Conservation (phyloP, 805 yeast species). For the Grigorovia jiainica region DNA sequence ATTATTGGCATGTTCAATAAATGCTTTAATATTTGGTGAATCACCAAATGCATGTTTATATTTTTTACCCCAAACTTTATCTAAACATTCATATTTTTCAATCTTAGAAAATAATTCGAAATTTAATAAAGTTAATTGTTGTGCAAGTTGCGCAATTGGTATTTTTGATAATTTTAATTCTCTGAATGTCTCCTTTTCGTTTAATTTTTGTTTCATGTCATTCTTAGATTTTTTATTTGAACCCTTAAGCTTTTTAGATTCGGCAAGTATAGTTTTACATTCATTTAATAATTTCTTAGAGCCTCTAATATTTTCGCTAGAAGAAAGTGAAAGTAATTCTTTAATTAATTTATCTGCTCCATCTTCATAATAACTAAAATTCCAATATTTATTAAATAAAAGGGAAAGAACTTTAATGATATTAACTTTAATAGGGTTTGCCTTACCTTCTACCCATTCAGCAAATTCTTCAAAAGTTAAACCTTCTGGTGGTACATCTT, state of each 20-base stretch:
- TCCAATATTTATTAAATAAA: conserved; percentile 64
- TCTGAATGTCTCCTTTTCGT: conserved; percentile 10
- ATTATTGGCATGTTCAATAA: conserved; percentile 67
- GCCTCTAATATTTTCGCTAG: conserved; percentile 36
- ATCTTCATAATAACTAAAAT: conserved; percentile 44
- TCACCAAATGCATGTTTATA: conserved; percentile 47
- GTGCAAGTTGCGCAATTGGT: conserved; percentile 66
- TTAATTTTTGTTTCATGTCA: background rate
- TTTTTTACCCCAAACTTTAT: conserved; percentile 60
- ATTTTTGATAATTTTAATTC: conserved; percentile 51
- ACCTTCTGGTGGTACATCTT: conserved; percentile 77
- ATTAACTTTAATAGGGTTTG: conserved; percentile 54
- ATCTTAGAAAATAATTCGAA: conserved; percentile 59
- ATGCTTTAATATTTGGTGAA: conserved; percentile 45
- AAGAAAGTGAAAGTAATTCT: conserved; percentile 34
- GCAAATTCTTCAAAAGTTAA: conserved; percentile 72
- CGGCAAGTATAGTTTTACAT: conserved; percentile 26
- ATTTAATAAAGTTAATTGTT: conserved; percentile 77
- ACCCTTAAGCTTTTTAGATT: background rate
- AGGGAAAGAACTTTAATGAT: conserved; percentile 58
- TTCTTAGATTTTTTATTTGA: no score
- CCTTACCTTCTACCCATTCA: conserved; percentile 63
- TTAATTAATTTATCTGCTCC: conserved; percentile 28
- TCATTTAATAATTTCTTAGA: conserved; percentile 31
- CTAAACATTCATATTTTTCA: conserved; percentile 63